Evolutionary conservation across 768 basidiomycete genomes (phyloP).

Genomic region (Serendipita vermifera): DNA sequence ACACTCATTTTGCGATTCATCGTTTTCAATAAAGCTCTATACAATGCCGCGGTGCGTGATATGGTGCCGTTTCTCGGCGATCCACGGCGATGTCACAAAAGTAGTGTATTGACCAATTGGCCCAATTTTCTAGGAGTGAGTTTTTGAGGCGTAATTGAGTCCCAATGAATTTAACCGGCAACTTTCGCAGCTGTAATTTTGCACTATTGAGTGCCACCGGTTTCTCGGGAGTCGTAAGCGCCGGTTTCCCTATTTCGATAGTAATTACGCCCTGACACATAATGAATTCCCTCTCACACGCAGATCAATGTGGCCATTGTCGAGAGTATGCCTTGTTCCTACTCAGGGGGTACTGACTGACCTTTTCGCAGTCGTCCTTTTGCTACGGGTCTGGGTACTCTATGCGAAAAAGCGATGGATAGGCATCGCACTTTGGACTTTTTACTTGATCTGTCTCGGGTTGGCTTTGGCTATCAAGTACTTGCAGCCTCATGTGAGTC

Average conservation of each 20-base stretch:
- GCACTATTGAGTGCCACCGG: conserved; percentile 1
- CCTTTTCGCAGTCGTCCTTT: not conserved
- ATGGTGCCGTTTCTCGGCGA: not conserved
- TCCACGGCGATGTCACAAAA: no score
- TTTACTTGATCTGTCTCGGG: not conserved
- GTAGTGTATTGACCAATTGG: no score
- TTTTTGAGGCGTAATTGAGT: not conserved
- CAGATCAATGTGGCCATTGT: conserved; percentile 8
- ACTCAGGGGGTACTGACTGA: not conserved
- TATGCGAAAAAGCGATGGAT: not conserved
- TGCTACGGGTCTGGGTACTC: not conserved
- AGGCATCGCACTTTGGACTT: not conserved
- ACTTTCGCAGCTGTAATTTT: not conserved
- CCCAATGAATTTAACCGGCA: not conserved
- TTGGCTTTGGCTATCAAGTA: conserved; percentile 5
- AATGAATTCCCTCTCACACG: not conserved
- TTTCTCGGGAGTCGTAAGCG: not conserved
- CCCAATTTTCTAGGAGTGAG: no score
- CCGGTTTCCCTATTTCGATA: not conserved
- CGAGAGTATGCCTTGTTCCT: not conserved
- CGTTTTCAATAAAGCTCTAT: not conserved
- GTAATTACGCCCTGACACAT: no score
- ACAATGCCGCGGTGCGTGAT: not conserved
- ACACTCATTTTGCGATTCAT: not conserved
- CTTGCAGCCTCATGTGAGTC: not conserved